Evolutionary conservation across 371 early-diverging fungal genomes (phyloP).

Genomic region (Syncephalastrum racemosum): DNA sequence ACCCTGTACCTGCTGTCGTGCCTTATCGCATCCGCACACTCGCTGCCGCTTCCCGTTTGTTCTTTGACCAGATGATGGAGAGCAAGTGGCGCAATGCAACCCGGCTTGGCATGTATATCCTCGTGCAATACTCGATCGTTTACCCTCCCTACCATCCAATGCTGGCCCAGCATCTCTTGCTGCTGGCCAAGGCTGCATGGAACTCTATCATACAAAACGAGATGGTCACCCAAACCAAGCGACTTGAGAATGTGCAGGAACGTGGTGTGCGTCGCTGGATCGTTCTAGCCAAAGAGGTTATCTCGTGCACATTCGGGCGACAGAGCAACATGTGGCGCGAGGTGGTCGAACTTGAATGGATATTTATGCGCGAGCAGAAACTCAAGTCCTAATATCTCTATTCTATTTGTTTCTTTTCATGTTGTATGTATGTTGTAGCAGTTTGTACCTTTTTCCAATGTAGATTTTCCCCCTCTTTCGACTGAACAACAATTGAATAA

Average conservation of each 20-base stretch:
- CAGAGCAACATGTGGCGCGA: conserved; percentile 45
- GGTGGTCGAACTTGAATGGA: conserved; percentile 43
- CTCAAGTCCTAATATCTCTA: conserved; percentile 10
- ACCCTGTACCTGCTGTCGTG: conserved; percentile 19
- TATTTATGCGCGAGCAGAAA: conserved; percentile 47
- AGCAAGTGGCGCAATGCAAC: conserved; percentile 52
- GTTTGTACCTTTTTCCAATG: no score
- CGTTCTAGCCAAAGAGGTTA: conserved; percentile 33
- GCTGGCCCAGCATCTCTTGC: conserved; percentile 63
- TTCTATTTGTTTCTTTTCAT: no score
- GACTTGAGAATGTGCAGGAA: conserved; percentile 37
- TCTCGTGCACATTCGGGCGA: conserved; percentile 35
- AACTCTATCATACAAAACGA: conserved; percentile 50
- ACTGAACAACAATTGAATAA: no score
- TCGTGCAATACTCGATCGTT: conserved; percentile 65
- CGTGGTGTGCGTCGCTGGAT: conserved; percentile 47
- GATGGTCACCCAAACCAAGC: conserved; percentile 13
- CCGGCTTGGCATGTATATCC: conserved; percentile 57
- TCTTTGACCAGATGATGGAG: conserved; percentile 42
- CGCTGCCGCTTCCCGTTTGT: conserved; percentile 26
- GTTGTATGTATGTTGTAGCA: no score
- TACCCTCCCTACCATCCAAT: conserved; percentile 78
- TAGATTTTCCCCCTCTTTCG: no score
- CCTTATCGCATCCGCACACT: conserved; percentile 37
- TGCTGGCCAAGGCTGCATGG: conserved; percentile 67